Evolutionary conservation across 1,284 basidiomycete genomes (phyloP).

Genomic region (Calocybe gambosa): DNA sequence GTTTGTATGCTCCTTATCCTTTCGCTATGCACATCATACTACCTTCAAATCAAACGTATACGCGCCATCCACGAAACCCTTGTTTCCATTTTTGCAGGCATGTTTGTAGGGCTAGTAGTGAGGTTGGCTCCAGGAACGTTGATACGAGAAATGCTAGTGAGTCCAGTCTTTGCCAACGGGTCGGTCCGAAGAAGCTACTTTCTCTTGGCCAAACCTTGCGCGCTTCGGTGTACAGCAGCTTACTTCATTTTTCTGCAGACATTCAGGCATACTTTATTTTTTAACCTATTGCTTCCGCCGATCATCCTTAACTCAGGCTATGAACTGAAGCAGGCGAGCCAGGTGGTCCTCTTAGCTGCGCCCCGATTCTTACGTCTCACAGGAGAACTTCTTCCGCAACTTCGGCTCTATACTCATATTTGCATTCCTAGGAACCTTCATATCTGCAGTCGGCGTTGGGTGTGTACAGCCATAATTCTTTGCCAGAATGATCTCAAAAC

Average conservation of each 20-base stretch:
- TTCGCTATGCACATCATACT: slow-evolving; percentile 96
- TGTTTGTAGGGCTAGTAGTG: slow-evolving; percentile 91
- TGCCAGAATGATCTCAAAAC: background rate
- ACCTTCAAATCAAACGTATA: slow-evolving; percentile 95
- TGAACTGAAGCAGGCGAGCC: slow-evolving; percentile 84
- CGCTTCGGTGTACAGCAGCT: background rate
- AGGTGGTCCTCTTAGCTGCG: background rate
- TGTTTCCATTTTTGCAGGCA: slow-evolving; percentile 93
- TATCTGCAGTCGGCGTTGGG: slow-evolving; percentile 95
- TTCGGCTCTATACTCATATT: slow-evolving; percentile 97
- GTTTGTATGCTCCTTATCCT: slow-evolving; percentile 92
- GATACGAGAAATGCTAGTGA: slow-evolving; percentile 95
- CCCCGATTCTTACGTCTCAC: slow-evolving; percentile 9
- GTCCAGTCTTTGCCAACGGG: slow-evolving; percentile 27
- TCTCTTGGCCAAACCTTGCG: background rate
- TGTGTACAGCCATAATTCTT: slow-evolving; percentile 36
- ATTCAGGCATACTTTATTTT: slow-evolving; percentile 97
- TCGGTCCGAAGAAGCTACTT: background rate
- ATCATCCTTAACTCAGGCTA: slow-evolving; percentile 99
- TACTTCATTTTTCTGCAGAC: slow-evolving; percentile 44
- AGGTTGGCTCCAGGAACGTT: slow-evolving; percentile 88
- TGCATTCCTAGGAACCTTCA: slow-evolving; percentile 95
- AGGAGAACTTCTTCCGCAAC: slow-evolving; percentile 98
- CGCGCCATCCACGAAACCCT: slow-evolving; percentile 95
- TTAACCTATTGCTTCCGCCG: slow-evolving; percentile 94